Percentiles rank a stretch among this genome's conserved stretches.
Conservation (phyloP, 2,329 filamentous ascomycete genomes). For the Piedraia hortae region DNA sequence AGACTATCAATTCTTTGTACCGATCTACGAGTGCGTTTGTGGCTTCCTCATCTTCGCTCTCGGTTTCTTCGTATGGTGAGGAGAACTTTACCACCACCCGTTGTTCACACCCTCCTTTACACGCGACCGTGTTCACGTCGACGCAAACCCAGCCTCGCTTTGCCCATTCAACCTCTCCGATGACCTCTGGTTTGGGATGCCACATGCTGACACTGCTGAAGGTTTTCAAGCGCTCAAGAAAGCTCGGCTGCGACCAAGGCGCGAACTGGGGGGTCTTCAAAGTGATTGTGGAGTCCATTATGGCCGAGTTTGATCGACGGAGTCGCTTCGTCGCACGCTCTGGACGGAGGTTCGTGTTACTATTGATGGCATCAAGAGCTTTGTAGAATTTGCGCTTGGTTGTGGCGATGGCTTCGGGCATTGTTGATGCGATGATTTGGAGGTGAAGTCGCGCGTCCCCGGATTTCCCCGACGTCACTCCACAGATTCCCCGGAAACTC, state of each 20-base stretch:
- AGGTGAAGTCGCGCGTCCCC: no score
- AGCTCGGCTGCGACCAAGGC: constrained; percentile 59
- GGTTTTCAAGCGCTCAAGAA: constrained; percentile 54
- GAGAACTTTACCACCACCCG: constrained; percentile 58
- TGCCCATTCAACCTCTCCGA: constrained; percentile 84
- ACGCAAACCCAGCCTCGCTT: constrained; percentile 78
- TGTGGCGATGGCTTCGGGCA: constrained; percentile 33
- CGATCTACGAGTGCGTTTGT: constrained; percentile 46
- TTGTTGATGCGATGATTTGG: constrained; percentile 3
- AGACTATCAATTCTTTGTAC: constrained; percentile 44
- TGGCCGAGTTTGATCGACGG: constrained; percentile 8
- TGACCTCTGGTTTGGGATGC: constrained; percentile 67
- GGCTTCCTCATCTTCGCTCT: constrained; percentile 13
- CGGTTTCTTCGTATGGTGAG: constrained; percentile 21
- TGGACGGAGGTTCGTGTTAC: constrained; percentile 14
- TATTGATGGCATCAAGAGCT: constrained; percentile 32
- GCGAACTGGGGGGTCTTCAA: constrained; percentile 39
- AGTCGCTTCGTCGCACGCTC: constrained; percentile 12
- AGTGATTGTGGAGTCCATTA: constrained; percentile 1
- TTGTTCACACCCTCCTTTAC: constrained; percentile 52
- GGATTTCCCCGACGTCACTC: no score
- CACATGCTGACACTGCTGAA: constrained; percentile 80
- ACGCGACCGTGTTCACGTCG: constrained; percentile 58
- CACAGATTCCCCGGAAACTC: no score
- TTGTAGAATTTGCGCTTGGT: constrained; percentile 68